Base-by-base conservation (phyloP, 176 grass and related monocot genomes). In the Oropetium thomaeum region DNA sequence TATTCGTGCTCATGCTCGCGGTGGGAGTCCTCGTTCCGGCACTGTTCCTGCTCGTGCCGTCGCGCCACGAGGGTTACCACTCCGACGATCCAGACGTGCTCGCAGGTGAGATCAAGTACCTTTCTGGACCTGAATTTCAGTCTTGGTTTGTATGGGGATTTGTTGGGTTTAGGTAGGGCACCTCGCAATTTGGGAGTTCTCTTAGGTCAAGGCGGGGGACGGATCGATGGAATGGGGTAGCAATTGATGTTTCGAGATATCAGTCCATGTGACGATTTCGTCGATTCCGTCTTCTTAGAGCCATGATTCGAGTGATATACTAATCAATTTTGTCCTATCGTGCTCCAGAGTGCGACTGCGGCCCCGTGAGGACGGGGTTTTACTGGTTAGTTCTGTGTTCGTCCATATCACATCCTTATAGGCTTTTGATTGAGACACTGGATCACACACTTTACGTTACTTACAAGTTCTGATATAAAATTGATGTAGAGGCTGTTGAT, bases 41-140 rank as follows among this genome's bases (percentile, higher is more conserved):
- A 19, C 49, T 92, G 28, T 86, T 80, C 83, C 80, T 88, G 74
- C 71, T 92, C 39, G 43, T 79, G 58, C 86, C 82, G 11, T 83
- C 84, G 22, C 71, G 42, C 52, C 27, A 39, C 30, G 1, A 17
- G 42, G 82, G 79, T 4, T 92, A 80, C 82, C 10, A 86, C 79
- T 66, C 70, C 34, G 70, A 83, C 42, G 83, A 92, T 34, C 75
- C 76, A 20, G 70, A 80, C 47, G 80, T 74, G 34, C 52, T 88
- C 70, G 59, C 66, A 1, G 86, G 90, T 92, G 72, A 86, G 74
- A 17, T 32, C 8, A 28, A 12, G 11, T 19, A 26, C 58, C 59
- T 3, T 4, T 9, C 0, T 9, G 13, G 27, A 57, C 42, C 72
- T 49, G 38, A 35, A 13, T 55, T 38, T 26, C 8, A 22, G 7